A percentile compares a stretch with the other conserved stretches of the same genome.
Conservation (phyloP, 1,139 yeast genomes). For the Eremothecium gossypii region DNA sequence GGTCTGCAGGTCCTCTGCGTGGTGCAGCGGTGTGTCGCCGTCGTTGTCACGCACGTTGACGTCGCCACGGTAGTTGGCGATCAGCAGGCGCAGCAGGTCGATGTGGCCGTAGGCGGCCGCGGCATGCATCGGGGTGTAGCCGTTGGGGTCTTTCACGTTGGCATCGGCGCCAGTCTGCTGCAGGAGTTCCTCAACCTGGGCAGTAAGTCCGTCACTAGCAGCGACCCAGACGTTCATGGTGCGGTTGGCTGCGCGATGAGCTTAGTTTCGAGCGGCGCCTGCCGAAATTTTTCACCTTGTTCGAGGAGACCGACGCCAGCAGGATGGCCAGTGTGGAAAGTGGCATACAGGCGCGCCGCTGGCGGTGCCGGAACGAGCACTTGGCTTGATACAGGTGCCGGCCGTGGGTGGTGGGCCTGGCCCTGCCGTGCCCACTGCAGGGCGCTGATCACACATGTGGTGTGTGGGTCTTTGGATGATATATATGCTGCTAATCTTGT, state of each 20-base stretch:
- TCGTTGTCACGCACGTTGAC: constrained; percentile 75
- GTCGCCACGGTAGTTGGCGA: constrained; percentile 57
- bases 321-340: too few relatives aligned
- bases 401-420: too few relatives aligned
- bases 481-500: too few relatives aligned
- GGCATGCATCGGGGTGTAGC: constrained; percentile 94
- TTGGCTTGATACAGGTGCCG: too few relatives aligned
- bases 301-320: too few relatives aligned
- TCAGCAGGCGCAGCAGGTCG: constrained; percentile 52
- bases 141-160: constrained; percentile 77
- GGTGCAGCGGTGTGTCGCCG: constrained; percentile 94
- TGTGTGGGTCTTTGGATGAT: too few relatives aligned
- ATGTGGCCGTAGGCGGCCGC: constrained; percentile 88
- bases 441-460: too few relatives aligned
- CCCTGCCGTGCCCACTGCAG: too few relatives aligned
- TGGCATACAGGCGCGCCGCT: too few relatives aligned
- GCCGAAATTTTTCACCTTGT: too few relatives aligned
- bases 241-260: background rate
- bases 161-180: constrained; percentile 39
- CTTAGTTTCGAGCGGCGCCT: too few relatives aligned
- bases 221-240: constrained; percentile 82
- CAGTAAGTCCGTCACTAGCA: constrained; percentile 72
- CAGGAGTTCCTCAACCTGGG: constrained; percentile 48
- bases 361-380: too few relatives aligned
- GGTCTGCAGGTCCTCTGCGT: constrained; percentile 60